Base-by-base conservation (phyloP, 2,329 filamentous ascomycete species). In the Arthrobotrys entomopaga region DNA sequence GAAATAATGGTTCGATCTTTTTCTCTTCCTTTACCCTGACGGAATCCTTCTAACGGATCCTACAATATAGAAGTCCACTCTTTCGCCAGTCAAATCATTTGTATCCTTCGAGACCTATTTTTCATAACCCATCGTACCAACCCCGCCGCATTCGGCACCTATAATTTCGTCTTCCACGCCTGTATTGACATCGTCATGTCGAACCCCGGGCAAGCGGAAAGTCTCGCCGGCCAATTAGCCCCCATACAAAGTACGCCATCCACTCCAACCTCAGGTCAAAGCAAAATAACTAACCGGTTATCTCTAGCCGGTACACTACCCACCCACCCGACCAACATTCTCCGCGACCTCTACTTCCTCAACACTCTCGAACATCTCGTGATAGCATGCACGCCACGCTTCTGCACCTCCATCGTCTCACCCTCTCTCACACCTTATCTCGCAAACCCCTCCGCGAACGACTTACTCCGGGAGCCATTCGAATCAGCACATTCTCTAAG, bases 291-390 rank as follows among this genome's bases (percentile, higher is more conserved):
- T 50, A 48, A 48, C 85, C 86, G 19, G 89, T 90, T 57, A 85
- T 81, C 29, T 48, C 83, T 86, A 69, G 80, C 85, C 16, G 85
- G 86, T 46, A 81, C 84, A 43, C 87, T 90, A 34, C 87, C 90
- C 0, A 82, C 83, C 4, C 86, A 90, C 76, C 88, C 90, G 3
- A 83, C 92, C 1, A 87, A 92, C 77, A 86, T 90, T 67, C 89
- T 87, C 16, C 83, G 94, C n/a, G 91, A 95, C 79, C 86, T 96
- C 15, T 97, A 92, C 83, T 96, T 96, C 82, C 86, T 97, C 76
- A 95, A 96, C 79, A 87, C 90, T 0, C 89, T 91, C 1, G 93
- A 97, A 80, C 91, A 96, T 80, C 88, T 97, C 73, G 89, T 92
- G 0, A 84, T 93, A 7, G 83, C 87, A 1, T 82, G 97, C 0